phyloP scores from a whole-genome alignment of 179 eudicot species.

The Pouteria campechiana region DNA sequence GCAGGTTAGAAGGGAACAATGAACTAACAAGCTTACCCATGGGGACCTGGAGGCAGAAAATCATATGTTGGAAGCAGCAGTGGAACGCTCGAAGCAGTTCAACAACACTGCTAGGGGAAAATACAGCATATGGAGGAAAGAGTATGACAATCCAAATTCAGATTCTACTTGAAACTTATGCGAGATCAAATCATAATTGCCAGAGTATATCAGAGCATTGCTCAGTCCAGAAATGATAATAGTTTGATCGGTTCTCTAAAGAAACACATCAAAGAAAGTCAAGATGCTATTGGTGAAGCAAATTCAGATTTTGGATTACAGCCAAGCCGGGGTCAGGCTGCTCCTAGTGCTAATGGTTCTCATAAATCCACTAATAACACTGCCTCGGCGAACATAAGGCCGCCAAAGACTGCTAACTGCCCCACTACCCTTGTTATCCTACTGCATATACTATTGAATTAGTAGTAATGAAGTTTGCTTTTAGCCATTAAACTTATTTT shows the following conservation, averaged over 20 bases:
- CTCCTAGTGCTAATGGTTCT: no score
- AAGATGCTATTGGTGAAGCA: slow-evolving; percentile 67
- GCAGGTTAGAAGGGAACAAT: slow-evolving; percentile 55
- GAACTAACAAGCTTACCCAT: slow-evolving; percentile 51
- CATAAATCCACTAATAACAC: no score
- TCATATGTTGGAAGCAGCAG: slow-evolving; percentile 76
- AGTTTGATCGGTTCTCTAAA: slow-evolving; percentile 57
- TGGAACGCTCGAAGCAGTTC: slow-evolving; percentile 54
- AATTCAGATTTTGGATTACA: slow-evolving; percentile 68
- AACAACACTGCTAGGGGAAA: slow-evolving; percentile 69
- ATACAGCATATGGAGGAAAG: slow-evolving; percentile 92
- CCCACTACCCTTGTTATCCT: no score
- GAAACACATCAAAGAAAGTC: slow-evolving; percentile 47
- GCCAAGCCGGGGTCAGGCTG: no score
- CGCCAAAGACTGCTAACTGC: no score
- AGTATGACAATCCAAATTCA: slow-evolving; percentile 81
- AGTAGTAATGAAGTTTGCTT: no score
- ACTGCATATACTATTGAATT: no score
- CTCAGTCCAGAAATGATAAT: slow-evolving; percentile 62
- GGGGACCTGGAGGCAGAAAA: slow-evolving; percentile 56
- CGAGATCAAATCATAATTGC: slow-evolving; percentile 97
- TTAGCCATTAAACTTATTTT: no score
- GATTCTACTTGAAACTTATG: slow-evolving; percentile 94
- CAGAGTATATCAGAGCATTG: slow-evolving; percentile 83
- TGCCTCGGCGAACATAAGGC: no score